Evolutionary conservation across 208 protist genomes (phyloP), one percentile per base, ranked within the genome.

Genomic region (Leishmania mexicana): DNA sequence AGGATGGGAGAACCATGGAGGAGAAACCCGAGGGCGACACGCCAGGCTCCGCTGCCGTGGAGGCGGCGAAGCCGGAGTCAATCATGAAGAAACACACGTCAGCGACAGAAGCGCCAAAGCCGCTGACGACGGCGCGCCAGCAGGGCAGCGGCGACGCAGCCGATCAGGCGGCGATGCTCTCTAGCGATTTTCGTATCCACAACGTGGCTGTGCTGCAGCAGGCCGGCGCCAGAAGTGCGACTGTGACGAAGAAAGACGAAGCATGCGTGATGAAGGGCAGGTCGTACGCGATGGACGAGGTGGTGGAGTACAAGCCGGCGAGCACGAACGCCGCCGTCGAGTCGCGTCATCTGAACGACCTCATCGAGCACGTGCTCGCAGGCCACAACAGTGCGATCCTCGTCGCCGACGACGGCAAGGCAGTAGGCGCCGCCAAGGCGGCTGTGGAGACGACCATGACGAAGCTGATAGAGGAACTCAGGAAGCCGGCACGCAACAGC

Each of bases 381-480:
- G 88, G 91, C 67, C 91, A 94, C 86, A 91, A 92, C 81, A 77
- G 77, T 78, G 87, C 89, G 7, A 35, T 94, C 38, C 82, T 92
- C 79, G 76, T 94, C 62, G 82, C 85, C 28, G 84, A 87, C 75
- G 86, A 91, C 76, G 83, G 79, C 49, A 81, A 87, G 76, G 79
- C 85, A 5, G 78, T 45, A 28, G 81, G 76, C n/a, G 31, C 80
- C 40, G 54, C 82, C 38, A 53, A 73, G 53, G 74, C 78, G 11
- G 72, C 87, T 45, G 65, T 89, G 62, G 75, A 87, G 53, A 65
- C 57, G 51, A 75, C 68, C 13, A 60, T 91, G 67, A 53, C 89
- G 38, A 70, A 81, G 62, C 80, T 85, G 49, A 75, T 92, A 58
- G 75, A 75, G 67, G 71, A 76, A 38, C 58, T 88, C 57, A 47